phyloP scores from a whole-genome alignment of 225 moss, liverwort and hornwort species.

The Pseudoscleropodium purum region DNA sequence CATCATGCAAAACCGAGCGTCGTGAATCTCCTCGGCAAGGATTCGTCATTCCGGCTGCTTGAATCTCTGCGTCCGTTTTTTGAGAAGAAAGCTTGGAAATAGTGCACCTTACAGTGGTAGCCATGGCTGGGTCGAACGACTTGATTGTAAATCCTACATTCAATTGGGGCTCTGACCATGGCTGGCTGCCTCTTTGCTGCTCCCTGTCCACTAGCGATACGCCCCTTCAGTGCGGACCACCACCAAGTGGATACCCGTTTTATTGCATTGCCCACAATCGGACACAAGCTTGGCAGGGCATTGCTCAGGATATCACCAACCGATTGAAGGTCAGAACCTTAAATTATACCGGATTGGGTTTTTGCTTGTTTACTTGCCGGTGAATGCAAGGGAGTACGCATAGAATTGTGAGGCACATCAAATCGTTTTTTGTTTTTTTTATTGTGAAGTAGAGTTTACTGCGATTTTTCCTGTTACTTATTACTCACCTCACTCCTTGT shows the following conservation, averaged over 20 bases:
- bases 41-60: not conserved
- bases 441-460: not conserved
- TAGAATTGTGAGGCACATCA: not conserved
- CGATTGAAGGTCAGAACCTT: conserved; percentile 39
- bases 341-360: not conserved
- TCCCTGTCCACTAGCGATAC: conserved; percentile 33
- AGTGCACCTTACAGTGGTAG: not conserved
- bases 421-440: not conserved
- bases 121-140: conserved; percentile 15
- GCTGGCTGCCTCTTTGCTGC: conserved; percentile 57
- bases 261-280: conserved; percentile 68
- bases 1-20: not conserved
- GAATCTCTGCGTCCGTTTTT: not conserved
- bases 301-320: conserved; percentile 68
- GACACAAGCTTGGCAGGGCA: conserved; percentile 73
- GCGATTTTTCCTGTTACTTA: not conserved
- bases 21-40: not conserved
- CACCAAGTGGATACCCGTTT: conserved; percentile 36
- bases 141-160: conserved; percentile 41
- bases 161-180: conserved; percentile 38
- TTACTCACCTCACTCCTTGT: not conserved
- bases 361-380: not conserved
- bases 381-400: not conserved
- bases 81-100: not conserved
- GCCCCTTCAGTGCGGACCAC: conserved; percentile 30